These are phyloP conservation scores for Maudiozyma serrabonitensis DNA, from an alignment of 805 yeast genomes.

Conservation along the genomic window DNA sequence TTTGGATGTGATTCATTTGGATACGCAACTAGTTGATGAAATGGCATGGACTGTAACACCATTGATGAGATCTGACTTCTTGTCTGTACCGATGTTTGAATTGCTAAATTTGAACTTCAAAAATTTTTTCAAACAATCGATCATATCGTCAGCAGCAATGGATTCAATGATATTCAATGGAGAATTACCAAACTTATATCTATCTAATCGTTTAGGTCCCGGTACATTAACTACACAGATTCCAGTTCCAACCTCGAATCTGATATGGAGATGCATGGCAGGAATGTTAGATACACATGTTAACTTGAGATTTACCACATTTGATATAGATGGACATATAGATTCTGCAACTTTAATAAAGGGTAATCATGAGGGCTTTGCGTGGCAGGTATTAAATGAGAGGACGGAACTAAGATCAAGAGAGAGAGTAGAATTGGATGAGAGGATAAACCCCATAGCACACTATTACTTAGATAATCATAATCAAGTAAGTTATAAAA, in stretches of 20 bases:
- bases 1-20: conserved; percentile 5
- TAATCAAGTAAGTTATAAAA: background rate
- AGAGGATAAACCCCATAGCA: background rate
- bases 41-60: conserved; percentile 13
- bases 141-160: conserved; percentile 11
- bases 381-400: background rate
- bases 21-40: conserved; percentile 15
- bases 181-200: conserved; percentile 7
- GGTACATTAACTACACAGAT: conserved; percentile 21
- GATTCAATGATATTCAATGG: conserved; percentile 14
- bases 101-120: conserved; percentile 17
- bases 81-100: conserved; percentile 15
- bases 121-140: conserved; percentile 9
- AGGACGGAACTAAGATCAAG: background rate
- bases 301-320: conserved; percentile 15
- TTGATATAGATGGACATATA: conserved; percentile 8
- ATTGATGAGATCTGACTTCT: conserved; percentile 12
- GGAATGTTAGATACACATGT: conserved; percentile 1
- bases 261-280: conserved; percentile 7
- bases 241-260: conserved; percentile 18
- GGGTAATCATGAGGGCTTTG: background rate
- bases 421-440: conserved; percentile 1
- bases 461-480: background rate
- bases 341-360: background rate
- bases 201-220: conserved; percentile 19